A percentile compares a stretch with the other conserved stretches of the same genome.
phyloP scores from a whole-genome alignment of 2,329 filamentous ascomycete genomes.

The Immersiporthe knoxdaviesiana region DNA sequence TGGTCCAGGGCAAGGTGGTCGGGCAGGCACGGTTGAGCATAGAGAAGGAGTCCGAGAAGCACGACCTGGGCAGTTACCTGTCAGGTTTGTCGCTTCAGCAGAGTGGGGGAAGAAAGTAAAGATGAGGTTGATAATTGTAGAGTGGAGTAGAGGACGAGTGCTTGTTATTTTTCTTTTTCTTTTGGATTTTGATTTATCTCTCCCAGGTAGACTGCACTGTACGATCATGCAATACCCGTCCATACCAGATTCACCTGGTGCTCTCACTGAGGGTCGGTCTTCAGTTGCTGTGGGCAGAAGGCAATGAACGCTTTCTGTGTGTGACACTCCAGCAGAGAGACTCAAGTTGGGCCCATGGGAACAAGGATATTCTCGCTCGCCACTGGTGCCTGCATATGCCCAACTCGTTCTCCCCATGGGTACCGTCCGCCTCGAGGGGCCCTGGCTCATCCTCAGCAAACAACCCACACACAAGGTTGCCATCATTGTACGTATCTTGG shows the following conservation, averaged over 20 bases:
- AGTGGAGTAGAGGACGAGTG: neutral
- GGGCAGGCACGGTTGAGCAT: slow-evolving; percentile 11
- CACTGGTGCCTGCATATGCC: neutral
- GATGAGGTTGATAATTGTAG: neutral
- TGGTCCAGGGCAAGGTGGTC: slow-evolving; percentile 5
- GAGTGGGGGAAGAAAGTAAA: neutral
- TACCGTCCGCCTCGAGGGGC: neutral
- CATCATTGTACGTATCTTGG: neutral
- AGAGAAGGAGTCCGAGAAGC: slow-evolving; percentile 12
- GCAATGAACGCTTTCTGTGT: no score
- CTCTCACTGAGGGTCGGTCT: neutral
- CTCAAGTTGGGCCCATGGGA: neutral
- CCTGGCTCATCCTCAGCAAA: neutral
- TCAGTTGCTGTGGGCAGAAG: no score
- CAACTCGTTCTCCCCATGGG: neutral
- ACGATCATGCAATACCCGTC: neutral
- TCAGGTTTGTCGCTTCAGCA: neutral
- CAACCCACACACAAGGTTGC: neutral
- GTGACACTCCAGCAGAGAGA: no score
- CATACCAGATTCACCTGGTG: neutral
- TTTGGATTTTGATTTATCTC: no score
- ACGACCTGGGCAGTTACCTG: neutral
- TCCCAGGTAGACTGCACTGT: neutral
- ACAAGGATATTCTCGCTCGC: neutral
- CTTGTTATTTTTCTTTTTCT: no score